A percentile compares a stretch with the other conserved stretches of the same genome.
Conservation (phyloP, 352 stramenopile species). For the Globisporangium echinulatum region DNA sequence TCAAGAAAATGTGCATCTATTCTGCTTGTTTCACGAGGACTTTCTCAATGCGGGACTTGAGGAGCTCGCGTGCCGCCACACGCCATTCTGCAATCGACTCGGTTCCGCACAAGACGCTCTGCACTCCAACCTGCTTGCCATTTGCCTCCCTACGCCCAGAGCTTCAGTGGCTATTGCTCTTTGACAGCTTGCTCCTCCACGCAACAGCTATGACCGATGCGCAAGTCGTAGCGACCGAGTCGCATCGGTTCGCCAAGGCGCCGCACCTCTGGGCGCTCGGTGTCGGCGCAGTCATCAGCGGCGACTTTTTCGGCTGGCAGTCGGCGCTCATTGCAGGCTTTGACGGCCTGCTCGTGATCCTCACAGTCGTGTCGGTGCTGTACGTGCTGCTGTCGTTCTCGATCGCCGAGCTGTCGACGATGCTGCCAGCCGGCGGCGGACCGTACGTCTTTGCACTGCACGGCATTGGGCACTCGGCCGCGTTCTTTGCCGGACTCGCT, state of each 20-base stretch:
- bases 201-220: constrained; percentile 5
- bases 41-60: not conserved
- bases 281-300: constrained; percentile 47
- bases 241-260: constrained; percentile 43
- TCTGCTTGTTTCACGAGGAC: not conserved
- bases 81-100: not conserved
- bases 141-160: not conserved
- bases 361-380: constrained; percentile 48
- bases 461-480: constrained; percentile 37
- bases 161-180: not conserved
- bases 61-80: too few species aligned
- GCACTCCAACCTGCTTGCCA: not conserved
- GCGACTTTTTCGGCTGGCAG: constrained; percentile 69
- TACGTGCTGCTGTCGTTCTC: constrained; percentile 68
- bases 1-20: not conserved
- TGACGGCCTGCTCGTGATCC: constrained; percentile 48
- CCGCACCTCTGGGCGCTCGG: constrained; percentile 52
- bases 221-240: not conserved
- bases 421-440: constrained; percentile 37
- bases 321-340: constrained; percentile 45
- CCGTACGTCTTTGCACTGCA: constrained; percentile 66
- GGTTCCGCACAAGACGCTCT: not conserved
- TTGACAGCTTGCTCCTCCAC: not conserved
- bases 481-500: constrained; percentile 57
- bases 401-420: constrained; percentile 62